Conservation (phyloP, 2,329 filamentous ascomycete species). For the Metarhizium album region DNA sequence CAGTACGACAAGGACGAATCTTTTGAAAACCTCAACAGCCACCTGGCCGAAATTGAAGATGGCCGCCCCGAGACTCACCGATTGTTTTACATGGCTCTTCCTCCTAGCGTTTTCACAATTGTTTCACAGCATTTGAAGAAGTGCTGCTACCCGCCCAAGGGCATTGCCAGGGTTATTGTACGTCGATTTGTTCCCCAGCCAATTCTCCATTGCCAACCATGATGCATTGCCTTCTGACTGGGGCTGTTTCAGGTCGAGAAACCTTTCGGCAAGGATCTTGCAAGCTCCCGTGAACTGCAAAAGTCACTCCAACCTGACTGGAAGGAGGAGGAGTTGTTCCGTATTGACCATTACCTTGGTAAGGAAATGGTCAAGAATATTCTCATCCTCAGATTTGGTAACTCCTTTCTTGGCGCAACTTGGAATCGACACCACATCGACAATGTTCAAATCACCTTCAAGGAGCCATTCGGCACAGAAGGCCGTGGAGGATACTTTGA, state of each 20-base stretch:
- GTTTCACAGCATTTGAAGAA: conserved; percentile 96
- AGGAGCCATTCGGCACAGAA: conserved; percentile 97
- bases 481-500: conserved; percentile 98
- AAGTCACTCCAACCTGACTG: conserved; percentile 93
- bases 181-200: conserved; percentile 21
- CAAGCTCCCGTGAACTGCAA: conserved; percentile 87
- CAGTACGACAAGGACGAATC: conserved; percentile 97
- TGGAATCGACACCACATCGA: conserved; percentile 99
- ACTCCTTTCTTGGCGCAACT: conserved; percentile 95
- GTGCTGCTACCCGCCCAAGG: conserved; percentile 88
- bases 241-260: conserved; percentile 69
- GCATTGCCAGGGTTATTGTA: conserved; percentile 90
- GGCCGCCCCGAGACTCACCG: conserved; percentile 75
- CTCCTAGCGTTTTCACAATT: conserved; percentile 94
- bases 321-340: conserved; percentile 98
- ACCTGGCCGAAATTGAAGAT: conserved; percentile 77
- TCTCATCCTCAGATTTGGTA: conserved; percentile 92
- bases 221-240: neutral
- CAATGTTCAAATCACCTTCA: conserved; percentile 98
- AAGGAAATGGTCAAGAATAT: conserved; percentile 99
- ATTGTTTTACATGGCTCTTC: conserved; percentile 98
- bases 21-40: conserved; percentile 74
- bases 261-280: conserved; percentile 95
- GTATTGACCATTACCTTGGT: conserved; percentile 97
- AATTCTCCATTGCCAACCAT: conserved; percentile 5